Percentiles rank a stretch among this genome's conserved stretches.
phyloP scores from a whole-genome alignment of 177 flowering plant genomes.

The Tripterygium wilfordii region DNA sequence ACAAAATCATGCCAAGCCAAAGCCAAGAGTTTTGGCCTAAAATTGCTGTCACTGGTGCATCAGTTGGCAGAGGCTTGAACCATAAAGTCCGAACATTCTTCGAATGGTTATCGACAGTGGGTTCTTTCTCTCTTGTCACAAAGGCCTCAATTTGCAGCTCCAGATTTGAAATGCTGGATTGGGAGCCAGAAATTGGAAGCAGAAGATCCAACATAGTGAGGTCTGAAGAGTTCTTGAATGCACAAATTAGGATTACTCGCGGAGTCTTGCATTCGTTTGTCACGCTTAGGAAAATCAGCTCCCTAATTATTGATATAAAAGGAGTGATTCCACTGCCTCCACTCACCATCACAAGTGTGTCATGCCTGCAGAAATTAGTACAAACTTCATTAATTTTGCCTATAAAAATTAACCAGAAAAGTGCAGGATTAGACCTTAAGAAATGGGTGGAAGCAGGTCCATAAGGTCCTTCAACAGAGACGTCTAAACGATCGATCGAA shows the following conservation, averaged over 20 bases:
- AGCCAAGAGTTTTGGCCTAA: conserved; percentile 55
- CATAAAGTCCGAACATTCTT: conserved; percentile 25
- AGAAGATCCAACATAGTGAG: conserved; percentile 64
- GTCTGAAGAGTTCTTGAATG: conserved; percentile 53
- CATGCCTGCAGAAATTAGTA: conserved; percentile 45
- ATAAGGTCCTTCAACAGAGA: conserved; percentile 80
- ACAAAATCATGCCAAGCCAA: conserved; percentile 48
- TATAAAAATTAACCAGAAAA: too few species aligned
- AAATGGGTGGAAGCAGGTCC: conserved; percentile 64
- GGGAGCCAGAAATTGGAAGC: conserved; percentile 36
- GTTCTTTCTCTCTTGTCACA: conserved; percentile 54
- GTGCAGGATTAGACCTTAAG: too few species aligned
- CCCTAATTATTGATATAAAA: conserved; percentile 63
- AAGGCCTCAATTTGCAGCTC: conserved; percentile 62
- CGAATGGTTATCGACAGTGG: conserved; percentile 14
- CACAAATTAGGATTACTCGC: conserved; percentile 32
- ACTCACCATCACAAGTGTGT: conserved; percentile 65
- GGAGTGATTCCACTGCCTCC: conserved; percentile 90
- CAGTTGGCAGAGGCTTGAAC: conserved; percentile 49
- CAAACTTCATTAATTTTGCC: too few species aligned
- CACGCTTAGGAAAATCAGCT: conserved; percentile 31
- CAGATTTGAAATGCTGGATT: conserved; percentile 23
- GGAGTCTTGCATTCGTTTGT: conserved; percentile 35
- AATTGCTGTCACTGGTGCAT: conserved; percentile 38
- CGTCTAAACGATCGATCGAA: conserved; percentile 43